These are phyloP conservation scores for Candida palmyrensis DNA, from an alignment of 805 yeast species.

Conservation along the genomic window DNA sequence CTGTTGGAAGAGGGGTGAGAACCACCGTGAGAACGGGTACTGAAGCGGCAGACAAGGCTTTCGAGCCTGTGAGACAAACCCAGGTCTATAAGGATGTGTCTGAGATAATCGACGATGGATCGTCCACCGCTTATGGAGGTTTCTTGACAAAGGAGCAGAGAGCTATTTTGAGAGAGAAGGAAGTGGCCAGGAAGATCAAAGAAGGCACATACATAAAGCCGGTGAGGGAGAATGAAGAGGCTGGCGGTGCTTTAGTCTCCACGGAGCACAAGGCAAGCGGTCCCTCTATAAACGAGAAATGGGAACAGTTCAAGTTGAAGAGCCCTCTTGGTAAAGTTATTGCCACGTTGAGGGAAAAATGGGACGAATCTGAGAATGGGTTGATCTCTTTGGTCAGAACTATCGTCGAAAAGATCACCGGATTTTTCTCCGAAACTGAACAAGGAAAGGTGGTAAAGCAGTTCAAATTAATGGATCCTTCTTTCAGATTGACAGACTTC, in stretches of 20 bases:
- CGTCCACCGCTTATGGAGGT: slow-evolving; percentile 85
- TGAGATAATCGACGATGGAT: slow-evolving; percentile 89
- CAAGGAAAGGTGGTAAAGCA: slow-evolving; percentile 85
- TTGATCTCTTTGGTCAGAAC: slow-evolving; percentile 77
- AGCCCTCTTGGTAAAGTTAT: slow-evolving; percentile 65
- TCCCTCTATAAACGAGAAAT: slow-evolving; percentile 58
- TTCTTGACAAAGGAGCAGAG: slow-evolving; percentile 83
- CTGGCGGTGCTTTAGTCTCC: slow-evolving; percentile 77
- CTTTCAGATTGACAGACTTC: slow-evolving; percentile 74
- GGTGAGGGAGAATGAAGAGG: slow-evolving; percentile 72
- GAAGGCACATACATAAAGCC: slow-evolving; percentile 60
- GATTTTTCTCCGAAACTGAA: slow-evolving; percentile 94
- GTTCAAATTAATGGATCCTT: slow-evolving; percentile 86
- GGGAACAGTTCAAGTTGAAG: slow-evolving; percentile 62
- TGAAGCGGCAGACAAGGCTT: slow-evolving; percentile 77
- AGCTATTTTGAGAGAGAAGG: slow-evolving; percentile 53
- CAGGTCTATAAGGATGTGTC: slow-evolving; percentile 83
- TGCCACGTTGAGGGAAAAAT: slow-evolving; percentile 57
- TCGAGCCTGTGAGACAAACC: slow-evolving; percentile 91
- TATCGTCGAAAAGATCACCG: slow-evolving; percentile 71
- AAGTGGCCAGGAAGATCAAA: slow-evolving; percentile 48
- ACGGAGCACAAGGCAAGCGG: slow-evolving; percentile 77
- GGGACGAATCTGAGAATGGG: slow-evolving; percentile 96
- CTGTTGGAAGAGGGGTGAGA: slow-evolving; percentile 86
- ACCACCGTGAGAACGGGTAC: slow-evolving; percentile 79